A percentile compares a stretch with the other conserved stretches of the same genome.
These are phyloP conservation scores for Moricandia arvensis DNA, from an alignment of 345 rosid genomes.

Conservation along the genomic window DNA sequence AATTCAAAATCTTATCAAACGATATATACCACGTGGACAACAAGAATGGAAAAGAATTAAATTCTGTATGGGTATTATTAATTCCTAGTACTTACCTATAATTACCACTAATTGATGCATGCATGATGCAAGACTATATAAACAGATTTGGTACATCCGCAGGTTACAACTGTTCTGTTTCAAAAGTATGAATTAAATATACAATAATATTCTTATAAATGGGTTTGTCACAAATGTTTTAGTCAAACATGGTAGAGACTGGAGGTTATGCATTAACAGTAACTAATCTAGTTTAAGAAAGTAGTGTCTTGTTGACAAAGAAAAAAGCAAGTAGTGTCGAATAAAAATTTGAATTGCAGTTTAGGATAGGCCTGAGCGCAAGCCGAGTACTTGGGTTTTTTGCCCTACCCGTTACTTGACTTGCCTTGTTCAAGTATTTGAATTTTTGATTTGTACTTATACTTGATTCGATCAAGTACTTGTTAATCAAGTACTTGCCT, in stretches of 20 bases:
- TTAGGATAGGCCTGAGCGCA: background rate
- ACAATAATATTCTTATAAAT: background rate
- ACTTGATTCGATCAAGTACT: too few species aligned
- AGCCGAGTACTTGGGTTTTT: too few species aligned
- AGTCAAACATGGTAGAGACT: background rate
- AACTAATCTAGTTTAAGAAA: background rate
- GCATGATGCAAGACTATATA: background rate
- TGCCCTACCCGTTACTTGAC: too few species aligned
- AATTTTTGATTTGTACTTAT: too few species aligned
- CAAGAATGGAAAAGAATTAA: conserved; percentile 10
- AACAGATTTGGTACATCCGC: background rate
- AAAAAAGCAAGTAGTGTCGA: background rate
- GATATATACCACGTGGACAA: background rate
- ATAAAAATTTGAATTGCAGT: background rate
- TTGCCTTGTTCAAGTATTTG: too few species aligned
- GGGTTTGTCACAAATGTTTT: background rate
- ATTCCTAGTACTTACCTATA: background rate
- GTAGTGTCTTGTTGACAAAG: background rate
- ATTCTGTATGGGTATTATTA: conserved; percentile 8
- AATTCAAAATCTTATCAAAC: background rate
- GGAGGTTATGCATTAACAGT: background rate
- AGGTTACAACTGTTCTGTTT: conserved; percentile 13
- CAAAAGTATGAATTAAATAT: background rate
- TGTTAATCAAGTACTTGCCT: too few species aligned
- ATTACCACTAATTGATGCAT: background rate